Base-by-base conservation (phyloP, 179 eudicot species). In the Patellifolia procumbens region DNA sequence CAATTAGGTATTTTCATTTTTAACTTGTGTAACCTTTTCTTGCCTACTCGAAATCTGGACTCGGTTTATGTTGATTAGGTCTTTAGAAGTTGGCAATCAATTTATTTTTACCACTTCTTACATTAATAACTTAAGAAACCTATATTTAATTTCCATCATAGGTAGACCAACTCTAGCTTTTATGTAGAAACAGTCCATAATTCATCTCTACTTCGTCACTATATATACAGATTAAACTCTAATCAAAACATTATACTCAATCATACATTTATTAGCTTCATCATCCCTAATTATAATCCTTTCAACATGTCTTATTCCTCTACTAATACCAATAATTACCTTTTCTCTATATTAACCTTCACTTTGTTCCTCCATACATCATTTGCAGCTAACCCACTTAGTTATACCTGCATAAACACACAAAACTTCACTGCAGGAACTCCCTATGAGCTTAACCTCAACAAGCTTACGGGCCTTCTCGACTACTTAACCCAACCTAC, bases 401-500 rank as follows among this genome's bases (percentile, higher is more conserved):
- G 71, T 32, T 51, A 51, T 19, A 62, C 70, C 12, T 72, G 76
- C 56, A 24, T 31, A 12, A 71, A 43, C 65, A 26, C 39, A 22
- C 24, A 49, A 11, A 78, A 37, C 43, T 71, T 71, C 35, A 63
- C 72, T 11, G 1, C 28, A 17, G 70, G 71, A 20, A 32, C 71
- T 62, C 43, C 42, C 31, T 71, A 78, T 63, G 46, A 63, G 16
- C 63, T 34, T 2, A 53, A 72, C 72, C 72, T 78, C 4, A n/a
- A 49, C 81, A 78, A 72, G 64, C 56, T 78, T 43, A 39, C 55
- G 1, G 63, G 72, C 65, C 66, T 37, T 11, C 16, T 78, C 31
- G 56, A 12, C 43, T 28, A 29, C 63, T 24, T 71, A 37, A 43
- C 72, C 34, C 80, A 66, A 17, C 53, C 61, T 13, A 22, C 76